These are phyloP conservation scores for Starmerella sirachaensis DNA, from an alignment of 805 yeast species.

Conservation along the genomic window DNA sequence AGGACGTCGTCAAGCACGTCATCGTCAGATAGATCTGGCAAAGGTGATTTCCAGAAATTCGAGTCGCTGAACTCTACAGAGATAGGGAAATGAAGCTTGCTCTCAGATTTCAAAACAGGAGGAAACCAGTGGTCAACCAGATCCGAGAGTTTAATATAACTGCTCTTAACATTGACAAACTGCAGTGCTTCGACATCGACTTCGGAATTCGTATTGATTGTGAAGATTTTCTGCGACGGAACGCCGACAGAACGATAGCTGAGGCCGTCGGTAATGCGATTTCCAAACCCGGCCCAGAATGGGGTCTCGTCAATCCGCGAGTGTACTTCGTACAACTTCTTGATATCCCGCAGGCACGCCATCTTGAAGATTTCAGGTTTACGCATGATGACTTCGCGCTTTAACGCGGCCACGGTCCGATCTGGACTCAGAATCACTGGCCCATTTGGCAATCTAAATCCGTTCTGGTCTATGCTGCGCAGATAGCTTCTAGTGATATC, in stretches of 20 bases:
- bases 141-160: constrained; percentile 82
- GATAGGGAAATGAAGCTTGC: constrained; percentile 25
- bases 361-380: constrained; percentile 98
- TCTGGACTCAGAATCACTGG: constrained; percentile 95
- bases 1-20: constrained; percentile 15
- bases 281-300: constrained; percentile 96
- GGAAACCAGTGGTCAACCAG: constrained; percentile 96
- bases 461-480: constrained; percentile 64
- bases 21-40: constrained; percentile 37
- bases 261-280: constrained; percentile 89
- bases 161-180: constrained; percentile 79
- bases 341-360: constrained; percentile 86
- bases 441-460: constrained; percentile 63
- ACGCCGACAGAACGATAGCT: constrained; percentile 88
- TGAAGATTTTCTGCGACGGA: constrained; percentile 87
- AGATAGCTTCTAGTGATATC: constrained; percentile 81
- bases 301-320: constrained; percentile 43
- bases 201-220: constrained; percentile 92
- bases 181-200: constrained; percentile 95
- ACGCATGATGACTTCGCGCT: constrained; percentile 80
- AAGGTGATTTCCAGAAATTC: constrained; percentile 83
- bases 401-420: constrained; percentile 87
- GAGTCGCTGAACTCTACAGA: constrained; percentile 60
- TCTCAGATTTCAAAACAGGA: constrained; percentile 38
- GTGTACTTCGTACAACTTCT: constrained; percentile 48